Base-by-base conservation (phyloP, 768 basidiomycete genomes). In the Pisolithus tinctorius region DNA sequence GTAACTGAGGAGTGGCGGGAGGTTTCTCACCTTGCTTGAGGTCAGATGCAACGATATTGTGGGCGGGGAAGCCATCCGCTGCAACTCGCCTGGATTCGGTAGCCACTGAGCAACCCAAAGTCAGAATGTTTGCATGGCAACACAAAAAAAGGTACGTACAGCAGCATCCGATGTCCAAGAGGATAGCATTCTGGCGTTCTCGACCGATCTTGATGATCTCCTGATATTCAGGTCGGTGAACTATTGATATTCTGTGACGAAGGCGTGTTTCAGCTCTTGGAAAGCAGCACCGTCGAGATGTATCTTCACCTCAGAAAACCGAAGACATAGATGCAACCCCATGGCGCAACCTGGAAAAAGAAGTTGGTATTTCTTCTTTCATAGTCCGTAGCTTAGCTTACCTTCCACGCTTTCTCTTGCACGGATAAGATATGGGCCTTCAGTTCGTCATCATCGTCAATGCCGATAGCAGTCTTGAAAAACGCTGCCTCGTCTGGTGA, bases 121-220 rank as follows among this genome's bases (percentile, higher is more conserved):
- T 26, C 49, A 20, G 44, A 11, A 11, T 1, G 6, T n/a, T 27
- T 16, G 6, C 7, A 26, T 6, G 1, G 41, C 39, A 42, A 4
- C 17, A 25, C n/a, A 0, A 5, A 0, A 4, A 34, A 2, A 51
- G 37, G 25, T 16, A 58, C 71, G 52, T 52, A 77, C 75, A 66
- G 54, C 74, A 75, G 53, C 74, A 76, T 5, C 72, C 77, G 8
- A 77, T 60, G 40, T 79, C 77, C 7, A 78, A 62, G 23, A 76
- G 63, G 10, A 78, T 63, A 0, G 69, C 70, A 1, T 64, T 64
- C 4, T 56, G 37, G 27, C 69, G 69, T 25, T 71, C 68, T 45
- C 54, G 62, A 6, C 69, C 74, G 10, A 77, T 61, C 38, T 62
- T 60, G 7, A 76, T 61, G 7, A 74, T 55, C 3, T 37, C 36